These are phyloP conservation scores for Hymenoscyphus repandus DNA, from an alignment of 2,329 filamentous ascomycete genomes.

Conservation along the genomic window DNA sequence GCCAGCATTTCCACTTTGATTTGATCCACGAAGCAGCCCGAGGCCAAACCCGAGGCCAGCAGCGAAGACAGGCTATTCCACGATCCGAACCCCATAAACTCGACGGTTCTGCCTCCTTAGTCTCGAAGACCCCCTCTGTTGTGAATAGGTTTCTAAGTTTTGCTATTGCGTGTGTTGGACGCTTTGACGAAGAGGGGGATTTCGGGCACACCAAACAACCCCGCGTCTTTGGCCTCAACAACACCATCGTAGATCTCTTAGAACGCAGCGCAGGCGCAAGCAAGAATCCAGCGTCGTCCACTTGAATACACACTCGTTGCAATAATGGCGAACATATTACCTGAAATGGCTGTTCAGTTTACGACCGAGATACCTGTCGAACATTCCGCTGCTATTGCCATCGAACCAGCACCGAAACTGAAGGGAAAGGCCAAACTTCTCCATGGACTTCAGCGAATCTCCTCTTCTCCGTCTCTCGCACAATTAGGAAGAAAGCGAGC, in stretches of 20 bases:
- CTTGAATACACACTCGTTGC: background rate
- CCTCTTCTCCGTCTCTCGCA: slow-evolving; percentile 31
- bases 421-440: slow-evolving; percentile 30
- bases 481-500: slow-evolving; percentile 27
- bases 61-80: background rate
- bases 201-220: too few relatives aligned
- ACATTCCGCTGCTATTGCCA: slow-evolving; percentile 25
- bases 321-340: slow-evolving; percentile 20
- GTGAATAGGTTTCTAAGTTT: too few relatives aligned
- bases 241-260: too few relatives aligned
- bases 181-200: background rate
- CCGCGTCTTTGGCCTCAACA: too few relatives aligned
- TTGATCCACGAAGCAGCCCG: background rate
- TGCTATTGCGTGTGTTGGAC: too few relatives aligned
- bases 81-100: background rate
- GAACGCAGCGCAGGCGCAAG: background rate
- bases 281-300: background rate
- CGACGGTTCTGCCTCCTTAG: background rate
- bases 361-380: slow-evolving; percentile 16
- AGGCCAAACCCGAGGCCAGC: background rate
- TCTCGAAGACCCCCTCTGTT: background rate
- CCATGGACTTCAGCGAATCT: slow-evolving; percentile 30
- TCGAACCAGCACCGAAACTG: slow-evolving; percentile 23
- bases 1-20: slow-evolving; percentile 15
- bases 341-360: slow-evolving; percentile 19